A percentile compares a stretch with the other conserved stretches of the same genome.
phyloP scores from a whole-genome alignment of 1,284 basidiomycete species.

The Boletus sp. region DNA sequence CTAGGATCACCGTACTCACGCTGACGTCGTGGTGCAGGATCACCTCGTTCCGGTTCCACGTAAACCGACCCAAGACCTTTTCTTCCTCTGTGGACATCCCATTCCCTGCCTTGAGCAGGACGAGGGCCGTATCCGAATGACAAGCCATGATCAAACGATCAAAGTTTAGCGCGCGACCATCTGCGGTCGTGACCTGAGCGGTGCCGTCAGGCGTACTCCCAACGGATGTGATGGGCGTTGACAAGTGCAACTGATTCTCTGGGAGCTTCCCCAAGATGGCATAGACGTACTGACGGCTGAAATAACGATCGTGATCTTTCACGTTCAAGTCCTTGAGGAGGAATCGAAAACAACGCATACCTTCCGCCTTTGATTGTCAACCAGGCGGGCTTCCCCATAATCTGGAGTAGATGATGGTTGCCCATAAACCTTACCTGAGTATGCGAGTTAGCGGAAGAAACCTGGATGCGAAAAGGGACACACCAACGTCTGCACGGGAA shows the following conservation, averaged over 20 bases:
- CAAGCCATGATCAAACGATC: slow-evolving; percentile 79
- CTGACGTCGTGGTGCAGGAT: slow-evolving; percentile 68
- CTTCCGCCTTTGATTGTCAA: slow-evolving; percentile 73
- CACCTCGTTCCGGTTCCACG: slow-evolving; percentile 69
- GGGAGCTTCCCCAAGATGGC: slow-evolving; percentile 57
- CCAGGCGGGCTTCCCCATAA: slow-evolving; percentile 74
- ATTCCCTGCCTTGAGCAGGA: slow-evolving; percentile 54
- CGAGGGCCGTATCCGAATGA: slow-evolving; percentile 67
- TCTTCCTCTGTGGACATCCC: slow-evolving; percentile 54
- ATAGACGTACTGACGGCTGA: slow-evolving; percentile 63
- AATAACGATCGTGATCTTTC: not conserved
- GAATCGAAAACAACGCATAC: slow-evolving; percentile 31
- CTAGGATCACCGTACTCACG: slow-evolving; percentile 42
- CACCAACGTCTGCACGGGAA: slow-evolving; percentile 71
- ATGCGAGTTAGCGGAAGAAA: not conserved
- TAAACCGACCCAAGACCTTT: slow-evolving; percentile 53
- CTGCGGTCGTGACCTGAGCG: slow-evolving; percentile 43
- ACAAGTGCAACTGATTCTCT: slow-evolving; percentile 45
- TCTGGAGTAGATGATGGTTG: slow-evolving; percentile 77
- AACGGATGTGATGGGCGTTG: slow-evolving; percentile 50
- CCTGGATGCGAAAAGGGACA: slow-evolving; percentile 5
- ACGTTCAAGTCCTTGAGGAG: not conserved
- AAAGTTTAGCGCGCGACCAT: slow-evolving; percentile 44
- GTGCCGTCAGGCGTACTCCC: slow-evolving; percentile 12
- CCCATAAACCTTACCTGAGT: slow-evolving; percentile 65